Base-by-base conservation (phyloP, 2,329 filamentous ascomycete genomes). In the Emergomyces orientalis region DNA sequence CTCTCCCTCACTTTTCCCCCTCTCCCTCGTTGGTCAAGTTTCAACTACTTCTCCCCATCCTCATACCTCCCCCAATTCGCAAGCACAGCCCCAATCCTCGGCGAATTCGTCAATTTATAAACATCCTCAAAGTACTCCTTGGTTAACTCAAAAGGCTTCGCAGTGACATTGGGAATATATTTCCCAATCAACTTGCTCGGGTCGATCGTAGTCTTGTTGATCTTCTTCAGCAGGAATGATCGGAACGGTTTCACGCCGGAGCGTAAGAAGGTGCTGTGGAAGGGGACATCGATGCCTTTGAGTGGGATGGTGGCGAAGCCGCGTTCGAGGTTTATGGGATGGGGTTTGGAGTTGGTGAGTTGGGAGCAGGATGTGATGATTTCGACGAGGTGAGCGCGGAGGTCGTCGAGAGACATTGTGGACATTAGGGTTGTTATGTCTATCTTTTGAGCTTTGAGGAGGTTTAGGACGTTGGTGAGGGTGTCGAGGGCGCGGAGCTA, bases 111-210 rank as follows among this genome's bases (percentile, higher is more conserved):
- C 74, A 99, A 79, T 71, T 86, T 86, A 80, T 97, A 97, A 59
- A 99, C 95, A 73, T 97, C 94, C 83, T 99, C 93, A 78, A 99
- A 99, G 81, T 99, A 99, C 80, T 97, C 94, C 84, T 92, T 96
- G 62, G 91, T 96, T 68, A 99, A 82, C 76, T 91, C 91, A 75
- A 99, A 99, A 19, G 94, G 94, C 78, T 88, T 88, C 63, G 94
- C 94, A 62, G 94, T 99, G 69, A 99, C 95, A 78, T 99, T 99
- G 70, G 94, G 94, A 69, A 99, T 97, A 80, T 99, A 99, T 80
- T 99, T 99, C 72, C 94, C 94, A 69, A 99, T 84, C 72, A 99
- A 80, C 83, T 97, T 97, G 75, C 90, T 89, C 5, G 94, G 94
- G 76, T 99, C 94, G 76, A 99, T 97, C 61, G 90, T 95, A 30